Base-by-base conservation (phyloP, 495 filamentous ascomycete genomes). In the Cercophora newfieldiana region DNA sequence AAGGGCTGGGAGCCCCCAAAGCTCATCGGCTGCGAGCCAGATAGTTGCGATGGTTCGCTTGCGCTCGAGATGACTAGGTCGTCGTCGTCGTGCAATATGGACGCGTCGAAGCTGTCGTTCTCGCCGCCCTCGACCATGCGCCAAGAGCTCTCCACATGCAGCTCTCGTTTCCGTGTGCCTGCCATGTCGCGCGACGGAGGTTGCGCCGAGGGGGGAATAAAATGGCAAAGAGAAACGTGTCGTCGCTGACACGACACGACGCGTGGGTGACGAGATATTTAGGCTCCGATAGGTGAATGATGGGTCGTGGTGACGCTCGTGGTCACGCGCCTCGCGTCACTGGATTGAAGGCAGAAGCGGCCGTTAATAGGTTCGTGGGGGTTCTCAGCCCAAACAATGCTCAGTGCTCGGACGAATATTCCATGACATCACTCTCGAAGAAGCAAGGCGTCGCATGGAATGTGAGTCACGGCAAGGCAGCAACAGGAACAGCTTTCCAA, bases 61-160 rank as follows among this genome's bases (percentile, higher is more conserved):
- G 71, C 69, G 68, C 74, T 80, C 14, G 77, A 78, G 22, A 74
- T 48, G 66, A 75, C 55, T n/a, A 77, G 65, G 28, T 80, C 74
- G 6, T 76, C 71, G 10, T 77, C 78, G 29, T 80, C 79, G 59
- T 74, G 71, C 14, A 79, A 59, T 30, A 82, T 74, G 6, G 75
- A 75, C 1, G 80, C 81, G 60, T 83, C 81, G 69, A 83, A 82
- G 63, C 79, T 82, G 63, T 83, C 81, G 64, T 83, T 82, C 56
- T 81, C 80, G 59, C 79, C 77, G 54, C 75, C 78, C 59, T 83
- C 80, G 21, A 83, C 80, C 74, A 83, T 75, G 66, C 81, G 81
- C 81, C 81, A 83, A 4, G 81, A 82, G 63, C 77, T 75, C 65
- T 78, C 78, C 22, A 80, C 74, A 18, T 74, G 72, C 24, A 77